Evolutionary conservation across 495 filamentous ascomycete species (phyloP).

Genomic region (Lindgomyces ingoldianus): DNA sequence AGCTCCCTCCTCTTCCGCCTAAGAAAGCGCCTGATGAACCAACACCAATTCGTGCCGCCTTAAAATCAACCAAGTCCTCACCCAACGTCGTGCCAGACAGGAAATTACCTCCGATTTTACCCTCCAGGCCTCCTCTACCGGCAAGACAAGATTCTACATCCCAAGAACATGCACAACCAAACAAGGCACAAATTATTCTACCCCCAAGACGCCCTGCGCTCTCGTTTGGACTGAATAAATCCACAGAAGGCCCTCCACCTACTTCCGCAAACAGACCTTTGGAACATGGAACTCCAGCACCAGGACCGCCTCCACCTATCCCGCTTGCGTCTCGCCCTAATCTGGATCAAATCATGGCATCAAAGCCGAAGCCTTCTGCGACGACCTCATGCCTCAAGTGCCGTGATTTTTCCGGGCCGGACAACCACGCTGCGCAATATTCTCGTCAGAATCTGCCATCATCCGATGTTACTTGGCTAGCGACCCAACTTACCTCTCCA

Average conservation of each 20-base stretch:
- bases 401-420: constrained; percentile 82
- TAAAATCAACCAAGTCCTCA: constrained; percentile 29
- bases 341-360: constrained; percentile 55
- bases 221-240: constrained; percentile 45
- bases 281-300: background rate
- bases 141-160: background rate
- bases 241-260: constrained; percentile 41
- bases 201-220: constrained; percentile 40
- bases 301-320: constrained; percentile 54
- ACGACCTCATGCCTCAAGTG: constrained; percentile 66
- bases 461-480: constrained; percentile 68
- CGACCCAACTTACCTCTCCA: constrained; percentile 71
- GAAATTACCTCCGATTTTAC: constrained; percentile 17
- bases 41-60: constrained; percentile 13
- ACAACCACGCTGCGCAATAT: constrained; percentile 74
- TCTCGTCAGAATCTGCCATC: constrained; percentile 68
- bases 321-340: constrained; percentile 61
- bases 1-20: constrained; percentile 43
- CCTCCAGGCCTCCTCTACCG: constrained; percentile 33
- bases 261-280: constrained; percentile 34
- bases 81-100: constrained; percentile 10
- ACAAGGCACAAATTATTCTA: constrained; percentile 2
- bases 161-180: constrained; percentile 16
- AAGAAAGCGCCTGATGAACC: constrained; percentile 39
- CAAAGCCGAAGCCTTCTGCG: constrained; percentile 53